Evolutionary conservation across 2,329 filamentous ascomycete genomes (phyloP), one percentile per base, ranked within the genome.

Genomic region (Hypoxylon sp.): DNA sequence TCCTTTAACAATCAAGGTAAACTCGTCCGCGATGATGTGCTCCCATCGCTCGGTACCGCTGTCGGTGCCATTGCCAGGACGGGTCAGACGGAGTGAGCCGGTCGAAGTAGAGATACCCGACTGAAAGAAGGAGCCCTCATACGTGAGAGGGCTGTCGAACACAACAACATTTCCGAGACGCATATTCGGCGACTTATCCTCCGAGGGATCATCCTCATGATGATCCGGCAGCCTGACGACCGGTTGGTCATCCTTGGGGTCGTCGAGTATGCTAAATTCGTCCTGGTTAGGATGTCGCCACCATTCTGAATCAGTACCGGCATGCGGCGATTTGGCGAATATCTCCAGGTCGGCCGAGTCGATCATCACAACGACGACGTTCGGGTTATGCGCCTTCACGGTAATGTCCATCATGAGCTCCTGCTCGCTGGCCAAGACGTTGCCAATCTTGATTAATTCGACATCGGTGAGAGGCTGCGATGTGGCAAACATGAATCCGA

Each of bases 401-500:
- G 91, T 86, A 45, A 99, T 78, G 73, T 99, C 94, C 69, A 98
- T 84, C 86, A 99, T 97, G 37, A 99, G 83, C 72, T 98, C 93
- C 73, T 97, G 91, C 73, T 97, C 91, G 67, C 91, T 97, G 2
- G 93, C 93, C 45, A 98, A 83, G 20, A 99, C 92, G 65, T 97
- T 96, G 67, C 89, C 86, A 65, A 99, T 92, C 62, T 88, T 88
- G 52, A 89, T 80, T 40, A 98, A 85, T 63, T 89, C 81, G 56
- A 98, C 90, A 63, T 90, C 86, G 21, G 86, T 84, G 43, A 99
- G 83, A 5, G 93, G 91, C 70, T 96, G 92, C 24, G 93, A 96
- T 17, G 93, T 94, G 41, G 92, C 91, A 75, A 97, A 89, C 75
- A 97, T 87, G 73, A 98, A 95, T 18, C 89, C 91, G 31, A 95